Evolutionary conservation across 2,329 filamentous ascomycete genomes (phyloP).

Genomic region (Stemphylium vesicarium): DNA sequence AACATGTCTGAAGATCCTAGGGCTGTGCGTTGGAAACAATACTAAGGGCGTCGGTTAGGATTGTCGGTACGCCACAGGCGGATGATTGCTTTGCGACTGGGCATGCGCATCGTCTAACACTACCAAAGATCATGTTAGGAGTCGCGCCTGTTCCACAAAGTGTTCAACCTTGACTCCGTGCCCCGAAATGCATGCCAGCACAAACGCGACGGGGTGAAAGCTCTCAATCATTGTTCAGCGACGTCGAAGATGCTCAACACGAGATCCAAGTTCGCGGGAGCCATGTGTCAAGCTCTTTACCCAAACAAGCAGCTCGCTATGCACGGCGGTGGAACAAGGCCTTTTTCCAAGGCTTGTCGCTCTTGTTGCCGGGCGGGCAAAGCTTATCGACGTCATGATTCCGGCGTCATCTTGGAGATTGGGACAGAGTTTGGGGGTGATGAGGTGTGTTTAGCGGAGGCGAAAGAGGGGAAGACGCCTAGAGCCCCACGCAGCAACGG

Average conservation of each 20-base stretch:
- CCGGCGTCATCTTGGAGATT: neutral
- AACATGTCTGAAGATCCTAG: constrained; percentile 14
- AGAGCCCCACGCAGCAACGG: neutral
- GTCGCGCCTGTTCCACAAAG: neutral
- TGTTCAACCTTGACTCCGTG: too few species aligned
- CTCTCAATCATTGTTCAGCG: neutral
- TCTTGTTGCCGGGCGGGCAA: constrained; percentile 17
- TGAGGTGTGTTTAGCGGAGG: neutral
- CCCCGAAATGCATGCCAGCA: neutral
- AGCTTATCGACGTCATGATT: constrained; percentile 33
- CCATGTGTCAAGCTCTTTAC: constrained; percentile 14
- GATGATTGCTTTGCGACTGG: neutral
- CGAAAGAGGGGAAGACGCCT: constrained; percentile 10
- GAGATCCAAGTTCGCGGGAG: neutral
- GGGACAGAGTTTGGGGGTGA: neutral
- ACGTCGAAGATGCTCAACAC: neutral
- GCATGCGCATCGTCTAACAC: neutral
- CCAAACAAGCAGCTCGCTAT: constrained; percentile 24
- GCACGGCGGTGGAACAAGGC: constrained; percentile 18
- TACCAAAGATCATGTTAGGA: neutral
- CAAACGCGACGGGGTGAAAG: neutral
- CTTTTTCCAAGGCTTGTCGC: constrained; percentile 10
- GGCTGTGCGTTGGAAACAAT: constrained; percentile 15
- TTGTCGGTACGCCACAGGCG: constrained; percentile 6
- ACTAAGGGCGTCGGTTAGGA: constrained; percentile 2